Conservation (phyloP, 1,284 basidiomycete genomes). For the Pterula multifida region DNA sequence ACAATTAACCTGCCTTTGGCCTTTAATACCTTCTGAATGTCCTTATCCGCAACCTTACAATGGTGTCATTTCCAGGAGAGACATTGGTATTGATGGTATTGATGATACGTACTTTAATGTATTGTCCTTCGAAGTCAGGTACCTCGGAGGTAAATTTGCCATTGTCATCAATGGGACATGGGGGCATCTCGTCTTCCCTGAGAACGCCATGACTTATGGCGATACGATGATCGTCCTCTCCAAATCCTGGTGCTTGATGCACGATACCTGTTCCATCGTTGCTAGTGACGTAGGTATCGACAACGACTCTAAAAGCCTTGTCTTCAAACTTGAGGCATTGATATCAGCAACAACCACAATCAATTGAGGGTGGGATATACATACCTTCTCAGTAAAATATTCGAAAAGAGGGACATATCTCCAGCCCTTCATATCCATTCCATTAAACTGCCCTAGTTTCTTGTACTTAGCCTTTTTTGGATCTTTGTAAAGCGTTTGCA, state of each 20-base stretch:
- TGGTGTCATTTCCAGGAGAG: background rate
- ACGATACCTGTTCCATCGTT: constrained; percentile 96
- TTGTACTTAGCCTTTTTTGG: constrained; percentile 96
- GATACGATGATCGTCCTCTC: constrained; percentile 97
- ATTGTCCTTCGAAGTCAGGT: constrained; percentile 79
- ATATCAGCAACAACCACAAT: background rate
- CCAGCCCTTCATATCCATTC: constrained; percentile 93
- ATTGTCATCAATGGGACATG: constrained; percentile 89
- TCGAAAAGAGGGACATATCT: constrained; percentile 93
- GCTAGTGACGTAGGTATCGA: constrained; percentile 90
- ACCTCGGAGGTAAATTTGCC: constrained; percentile 87
- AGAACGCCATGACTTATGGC: constrained; percentile 79
- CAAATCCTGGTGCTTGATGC: constrained; percentile 97
- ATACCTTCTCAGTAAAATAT: constrained; percentile 88
- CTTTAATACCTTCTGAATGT: constrained; percentile 89
- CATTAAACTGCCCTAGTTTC: constrained; percentile 80
- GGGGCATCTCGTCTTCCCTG: constrained; percentile 81
- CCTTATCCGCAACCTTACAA: constrained; percentile 78
- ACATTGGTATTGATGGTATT: constrained; percentile 2
- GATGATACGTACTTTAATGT: constrained; percentile 69
- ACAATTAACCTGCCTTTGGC: constrained; percentile 82
- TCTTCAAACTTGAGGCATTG: constrained; percentile 63
- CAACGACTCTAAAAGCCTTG: constrained; percentile 82
- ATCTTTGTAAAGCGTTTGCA: constrained; percentile 92
- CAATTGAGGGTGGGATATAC: background rate